A percentile compares a stretch with the other conserved stretches of the same genome.
Evolutionary conservation across 148 eudicot genomes (phyloP).

Genomic region (Chenopodium formosanum): DNA sequence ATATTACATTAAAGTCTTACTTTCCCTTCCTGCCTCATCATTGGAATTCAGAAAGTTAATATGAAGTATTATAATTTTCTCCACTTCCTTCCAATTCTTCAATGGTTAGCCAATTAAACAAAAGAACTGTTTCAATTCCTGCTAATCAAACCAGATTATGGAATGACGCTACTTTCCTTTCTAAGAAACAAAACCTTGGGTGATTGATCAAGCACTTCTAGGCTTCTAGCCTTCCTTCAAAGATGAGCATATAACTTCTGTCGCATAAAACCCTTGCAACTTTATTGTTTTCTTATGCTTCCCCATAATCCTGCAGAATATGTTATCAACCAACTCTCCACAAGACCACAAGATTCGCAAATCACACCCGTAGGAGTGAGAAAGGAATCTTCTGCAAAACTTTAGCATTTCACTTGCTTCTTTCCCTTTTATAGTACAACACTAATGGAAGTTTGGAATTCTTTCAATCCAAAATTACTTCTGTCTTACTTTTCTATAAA

Average conservation of each 20-base stretch:
- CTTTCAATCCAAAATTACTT: background rate
- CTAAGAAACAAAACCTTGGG: background rate
- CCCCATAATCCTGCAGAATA: too few relatives aligned
- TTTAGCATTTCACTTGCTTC: background rate
- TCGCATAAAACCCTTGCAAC: background rate
- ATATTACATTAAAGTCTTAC: too few relatives aligned
- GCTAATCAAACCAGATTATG: background rate
- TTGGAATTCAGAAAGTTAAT: background rate
- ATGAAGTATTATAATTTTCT: background rate
- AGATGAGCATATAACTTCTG: background rate
- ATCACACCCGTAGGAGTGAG: background rate
- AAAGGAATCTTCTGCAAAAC: background rate
- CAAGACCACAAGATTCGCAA: background rate
- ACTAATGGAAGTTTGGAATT: background rate
- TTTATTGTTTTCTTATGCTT: too few relatives aligned
- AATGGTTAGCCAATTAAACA: background rate
- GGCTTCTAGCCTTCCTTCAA: background rate
- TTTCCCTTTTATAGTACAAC: background rate
- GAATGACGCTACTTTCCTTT: background rate
- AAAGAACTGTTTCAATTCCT: background rate
- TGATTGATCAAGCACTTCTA: background rate
- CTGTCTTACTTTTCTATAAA: background rate
- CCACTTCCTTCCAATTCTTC: background rate
- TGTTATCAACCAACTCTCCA: background rate
- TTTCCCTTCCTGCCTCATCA: too few relatives aligned